Evolutionary conservation across 2,329 filamentous ascomycete genomes (phyloP).

Genomic region (Diaporthe sp.): DNA sequence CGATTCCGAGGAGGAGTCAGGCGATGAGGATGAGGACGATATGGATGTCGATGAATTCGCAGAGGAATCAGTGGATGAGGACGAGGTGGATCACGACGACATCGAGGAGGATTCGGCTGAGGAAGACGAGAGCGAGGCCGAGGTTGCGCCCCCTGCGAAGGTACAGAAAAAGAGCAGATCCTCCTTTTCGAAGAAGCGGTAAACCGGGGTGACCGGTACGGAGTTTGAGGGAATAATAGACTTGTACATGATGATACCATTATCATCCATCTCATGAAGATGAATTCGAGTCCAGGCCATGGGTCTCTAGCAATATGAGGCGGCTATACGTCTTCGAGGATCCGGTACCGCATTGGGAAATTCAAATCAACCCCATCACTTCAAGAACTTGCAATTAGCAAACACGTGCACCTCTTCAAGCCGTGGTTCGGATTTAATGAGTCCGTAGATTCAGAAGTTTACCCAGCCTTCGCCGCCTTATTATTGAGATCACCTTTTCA

Average conservation of each 20-base stretch:
- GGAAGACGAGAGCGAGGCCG: conserved; percentile 51
- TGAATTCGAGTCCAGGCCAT: not conserved
- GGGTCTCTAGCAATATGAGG: not conserved
- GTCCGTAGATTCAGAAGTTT: not conserved
- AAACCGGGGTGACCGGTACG: not conserved
- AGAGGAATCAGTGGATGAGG: conserved; percentile 50
- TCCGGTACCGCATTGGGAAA: not conserved
- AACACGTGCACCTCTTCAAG: not conserved
- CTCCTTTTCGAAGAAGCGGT: conserved; percentile 46
- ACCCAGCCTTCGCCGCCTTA: not conserved
- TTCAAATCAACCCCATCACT: conserved; percentile 2
- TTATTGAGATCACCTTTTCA: not conserved
- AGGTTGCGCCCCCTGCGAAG: conserved; percentile 52
- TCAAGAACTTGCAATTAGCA: not conserved
- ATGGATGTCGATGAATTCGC: conserved; percentile 43
- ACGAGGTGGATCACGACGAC: conserved; percentile 53
- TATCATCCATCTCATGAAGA: conserved; percentile 17
- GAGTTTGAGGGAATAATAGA: conserved; percentile 27
- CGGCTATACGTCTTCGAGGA: not conserved
- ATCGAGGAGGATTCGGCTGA: conserved; percentile 50
- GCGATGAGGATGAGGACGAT: conserved; percentile 61
- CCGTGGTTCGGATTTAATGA: not conserved
- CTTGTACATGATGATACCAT: conserved; percentile 34
- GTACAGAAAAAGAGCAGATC: conserved; percentile 50
- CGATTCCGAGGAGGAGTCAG: conserved; percentile 73